Evolutionary conservation across 306 rosid species (phyloP).

Genomic region (Glycine latifolia): DNA sequence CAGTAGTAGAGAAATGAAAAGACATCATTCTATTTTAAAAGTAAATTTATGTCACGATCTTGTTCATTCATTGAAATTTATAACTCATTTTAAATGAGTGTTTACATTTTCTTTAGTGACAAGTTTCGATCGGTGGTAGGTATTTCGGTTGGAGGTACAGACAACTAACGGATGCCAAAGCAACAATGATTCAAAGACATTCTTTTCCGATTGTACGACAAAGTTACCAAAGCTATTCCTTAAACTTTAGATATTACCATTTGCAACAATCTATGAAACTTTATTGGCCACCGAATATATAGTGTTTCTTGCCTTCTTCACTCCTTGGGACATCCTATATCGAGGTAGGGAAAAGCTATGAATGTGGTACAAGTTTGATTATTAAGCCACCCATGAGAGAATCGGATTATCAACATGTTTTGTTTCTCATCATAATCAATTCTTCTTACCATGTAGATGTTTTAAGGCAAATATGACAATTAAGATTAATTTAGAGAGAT

Average conservation of each 20-base stretch:
- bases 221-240: slow-evolving; percentile 2
- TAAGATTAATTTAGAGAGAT: background rate
- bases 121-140: slow-evolving; percentile 28
- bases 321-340: background rate
- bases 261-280: slow-evolving; percentile 25
- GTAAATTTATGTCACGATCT: background rate
- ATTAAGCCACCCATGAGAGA: too few relatives aligned
- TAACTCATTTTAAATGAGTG: background rate
- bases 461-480: background rate
- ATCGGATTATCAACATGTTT: too few relatives aligned
- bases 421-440: background rate
- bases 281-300: background rate
- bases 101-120: background rate
- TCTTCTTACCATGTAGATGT: too few relatives aligned
- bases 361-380: too few relatives aligned
- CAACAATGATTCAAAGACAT: slow-evolving; percentile 32
- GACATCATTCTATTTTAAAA: background rate
- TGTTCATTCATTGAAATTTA: background rate
- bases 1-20: too few relatives aligned
- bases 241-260: slow-evolving; percentile 3
- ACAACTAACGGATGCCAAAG: slow-evolving; percentile 17
- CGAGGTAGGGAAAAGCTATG: background rate
- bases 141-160: slow-evolving; percentile 2
- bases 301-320: too few relatives aligned
- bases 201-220: background rate